Percentiles rank a stretch among this genome's conserved stretches.
These are phyloP conservation scores for Aspergillus avenaceus DNA, from an alignment of 495 filamentous ascomycete species.

Conservation along the genomic window DNA sequence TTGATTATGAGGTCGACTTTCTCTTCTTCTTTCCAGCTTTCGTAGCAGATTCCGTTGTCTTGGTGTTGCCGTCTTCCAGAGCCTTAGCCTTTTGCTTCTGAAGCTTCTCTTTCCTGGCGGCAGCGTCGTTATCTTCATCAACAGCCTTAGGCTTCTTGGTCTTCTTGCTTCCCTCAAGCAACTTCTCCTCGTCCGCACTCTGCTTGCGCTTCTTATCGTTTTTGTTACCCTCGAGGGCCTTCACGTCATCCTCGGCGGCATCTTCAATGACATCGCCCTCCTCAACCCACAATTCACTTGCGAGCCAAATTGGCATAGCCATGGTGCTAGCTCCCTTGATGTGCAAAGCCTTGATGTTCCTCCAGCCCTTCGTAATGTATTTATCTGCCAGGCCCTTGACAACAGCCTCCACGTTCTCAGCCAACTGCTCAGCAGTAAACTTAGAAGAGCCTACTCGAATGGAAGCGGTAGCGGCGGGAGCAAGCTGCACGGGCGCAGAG, in stretches of 20 bases:
- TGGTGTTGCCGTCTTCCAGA: slow-evolving; percentile 32
- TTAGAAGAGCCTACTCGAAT: slow-evolving; percentile 68
- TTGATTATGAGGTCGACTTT: slow-evolving; percentile 39
- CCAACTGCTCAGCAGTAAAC: slow-evolving; percentile 69
- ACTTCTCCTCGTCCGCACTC: slow-evolving; percentile 52
- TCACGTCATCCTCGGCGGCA: slow-evolving; percentile 40
- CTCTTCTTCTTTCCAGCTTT: slow-evolving; percentile 39
- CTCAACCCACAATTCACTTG: slow-evolving; percentile 83
- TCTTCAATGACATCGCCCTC: slow-evolving; percentile 71
- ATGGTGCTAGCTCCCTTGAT: slow-evolving; percentile 83
- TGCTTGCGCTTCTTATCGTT: slow-evolving; percentile 67
- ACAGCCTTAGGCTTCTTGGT: slow-evolving; percentile 43
- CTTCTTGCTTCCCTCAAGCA: slow-evolving; percentile 56
- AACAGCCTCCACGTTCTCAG: slow-evolving; percentile 74
- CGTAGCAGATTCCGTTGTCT: slow-evolving; percentile 5
- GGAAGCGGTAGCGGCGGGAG: slow-evolving; percentile 58
- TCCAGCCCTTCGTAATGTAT: slow-evolving; percentile 79
- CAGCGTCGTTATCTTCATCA: slow-evolving; percentile 46
- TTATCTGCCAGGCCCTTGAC: slow-evolving; percentile 65
- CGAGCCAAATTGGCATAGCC: slow-evolving; percentile 87
- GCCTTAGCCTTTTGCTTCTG: slow-evolving; percentile 49
- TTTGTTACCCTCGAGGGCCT: slow-evolving; percentile 50
- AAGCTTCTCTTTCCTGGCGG: slow-evolving; percentile 58
- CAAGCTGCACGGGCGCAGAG: slow-evolving; percentile 69
- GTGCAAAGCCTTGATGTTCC: slow-evolving; percentile 75